A percentile compares a stretch with the other conserved stretches of the same genome.
These are phyloP conservation scores for Hygrophoropsis aurantiaca DNA, from an alignment of 768 basidiomycete genomes.

Conservation along the genomic window DNA sequence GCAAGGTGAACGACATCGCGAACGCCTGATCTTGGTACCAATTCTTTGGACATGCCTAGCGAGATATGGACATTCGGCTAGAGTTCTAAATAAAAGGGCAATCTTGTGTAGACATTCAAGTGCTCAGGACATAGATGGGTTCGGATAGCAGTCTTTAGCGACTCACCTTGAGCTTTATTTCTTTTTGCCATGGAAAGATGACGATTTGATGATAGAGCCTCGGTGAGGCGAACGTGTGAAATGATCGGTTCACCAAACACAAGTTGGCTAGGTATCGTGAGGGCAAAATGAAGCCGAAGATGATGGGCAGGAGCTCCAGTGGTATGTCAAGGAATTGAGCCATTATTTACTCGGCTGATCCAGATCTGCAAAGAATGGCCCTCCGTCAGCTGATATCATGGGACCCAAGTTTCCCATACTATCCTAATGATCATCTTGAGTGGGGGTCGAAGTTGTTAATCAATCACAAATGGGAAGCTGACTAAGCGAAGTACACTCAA, in stretches of 20 bases:
- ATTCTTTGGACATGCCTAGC: constrained; percentile 57
- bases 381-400: too few relatives aligned
- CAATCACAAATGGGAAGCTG: constrained; percentile 14
- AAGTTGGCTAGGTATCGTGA: constrained; percentile 49
- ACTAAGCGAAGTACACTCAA: constrained; percentile 19
- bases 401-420: too few relatives aligned
- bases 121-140: not conserved
- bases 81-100: constrained; percentile 57
- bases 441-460: not conserved
- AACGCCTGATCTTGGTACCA: constrained; percentile 41
- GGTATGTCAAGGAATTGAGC: constrained; percentile 57
- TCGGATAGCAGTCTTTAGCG: not conserved
- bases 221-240: constrained; percentile 49
- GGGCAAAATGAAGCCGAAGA: constrained; percentile 50
- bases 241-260: constrained; percentile 59
- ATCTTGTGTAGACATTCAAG: constrained; percentile 44
- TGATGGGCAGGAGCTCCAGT: constrained; percentile 58
- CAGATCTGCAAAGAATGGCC: too few relatives aligned
- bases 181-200: constrained; percentile 72
- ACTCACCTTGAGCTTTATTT: constrained; percentile 58
- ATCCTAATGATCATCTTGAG: not conserved
- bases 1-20: not conserved
- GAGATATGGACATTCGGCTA: constrained; percentile 52
- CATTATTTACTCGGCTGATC: constrained; percentile 27
- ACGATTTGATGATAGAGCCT: constrained; percentile 57